Conservation (phyloP, 169 alveolate genomes). For the Eimeria mitis region DNA sequence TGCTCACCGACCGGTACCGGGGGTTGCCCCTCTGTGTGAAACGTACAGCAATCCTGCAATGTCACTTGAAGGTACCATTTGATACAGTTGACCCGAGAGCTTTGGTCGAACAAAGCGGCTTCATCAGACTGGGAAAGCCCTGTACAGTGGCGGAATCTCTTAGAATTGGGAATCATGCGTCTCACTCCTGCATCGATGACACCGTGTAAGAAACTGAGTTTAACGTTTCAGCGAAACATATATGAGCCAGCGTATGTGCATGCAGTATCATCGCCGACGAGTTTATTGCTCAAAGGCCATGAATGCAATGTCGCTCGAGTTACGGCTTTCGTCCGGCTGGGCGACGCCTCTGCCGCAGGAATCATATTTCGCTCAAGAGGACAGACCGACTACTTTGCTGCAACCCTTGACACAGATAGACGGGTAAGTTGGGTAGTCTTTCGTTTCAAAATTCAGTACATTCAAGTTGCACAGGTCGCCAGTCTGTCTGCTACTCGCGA, state of each 20-base stretch:
- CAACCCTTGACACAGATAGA: constrained; percentile 42
- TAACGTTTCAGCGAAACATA: neutral
- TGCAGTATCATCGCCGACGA: constrained; percentile 42
- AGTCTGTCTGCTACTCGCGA: constrained; percentile 10
- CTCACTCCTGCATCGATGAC: constrained; percentile 36
- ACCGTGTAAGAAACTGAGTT: constrained; percentile 48
- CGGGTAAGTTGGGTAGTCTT: neutral
- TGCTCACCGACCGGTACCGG: constrained; percentile 45
- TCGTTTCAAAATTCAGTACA: neutral
- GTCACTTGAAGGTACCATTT: constrained; percentile 55
- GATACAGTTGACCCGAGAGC: neutral
- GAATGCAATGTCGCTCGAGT: constrained; percentile 62
- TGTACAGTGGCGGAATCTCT: constrained; percentile 23
- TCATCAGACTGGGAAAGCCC: constrained; percentile 76
- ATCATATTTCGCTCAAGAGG: constrained; percentile 66
- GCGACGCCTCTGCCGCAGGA: constrained; percentile 65
- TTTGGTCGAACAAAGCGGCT: neutral
- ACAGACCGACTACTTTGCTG: constrained; percentile 39
- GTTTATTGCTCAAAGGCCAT: constrained; percentile 59
- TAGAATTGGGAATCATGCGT: constrained; percentile 69
- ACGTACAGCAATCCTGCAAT: constrained; percentile 71
- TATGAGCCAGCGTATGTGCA: neutral
- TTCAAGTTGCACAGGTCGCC: constrained; percentile 24
- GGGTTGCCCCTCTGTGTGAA: constrained; percentile 74
- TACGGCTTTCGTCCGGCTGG: constrained; percentile 62